Evolutionary conservation across 495 filamentous ascomycete species (phyloP), one percentile per base, ranked within the genome.

Genomic region (Trichocladium uniseriatum): DNA sequence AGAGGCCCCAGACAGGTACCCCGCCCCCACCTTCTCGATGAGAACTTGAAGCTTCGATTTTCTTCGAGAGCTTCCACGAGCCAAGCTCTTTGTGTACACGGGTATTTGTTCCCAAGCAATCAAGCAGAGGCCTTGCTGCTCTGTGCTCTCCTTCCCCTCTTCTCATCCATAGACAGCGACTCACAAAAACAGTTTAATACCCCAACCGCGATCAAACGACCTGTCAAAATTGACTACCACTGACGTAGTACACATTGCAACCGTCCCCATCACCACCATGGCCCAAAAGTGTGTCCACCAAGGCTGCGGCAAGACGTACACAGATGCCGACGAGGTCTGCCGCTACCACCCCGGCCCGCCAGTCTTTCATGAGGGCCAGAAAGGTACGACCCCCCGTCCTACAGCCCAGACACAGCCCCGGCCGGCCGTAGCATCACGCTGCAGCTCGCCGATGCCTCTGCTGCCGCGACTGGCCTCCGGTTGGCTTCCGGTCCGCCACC

Each of bases 311-410:
- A 99, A 95, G 75, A 63, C 71, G 22, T 98, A 88, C 69, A 80
- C 80, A 42, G 85, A 97, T 65, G 68, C 80, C 5, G 79, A 90
- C 37, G 94, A 96, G 65, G 74, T 82, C 48, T 99, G 92, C 64
- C 71, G 80, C 53, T 95, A 95, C 69, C 92, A 97, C 71, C 88
- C 91, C 41, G 90, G 90, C 35, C 90, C 89, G 38, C 89, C 90
- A 48, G 75, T 94, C 60, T 99, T 99, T 67, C 92, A 99, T 65
- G 92, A 99, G 73, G 92, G 92, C 36, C 91, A 97, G 69, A 98
- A 98, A 82, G 92, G 92, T 95, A 73, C 61, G 74, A 67, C 53
- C 9, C 8, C 31, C 11, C 9, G 1, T n/a, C 36, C 37, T 4
- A 6, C 16, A n/a, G n/a, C n/a, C n/a, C n/a, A n/a, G n/a, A n/a